Conservation (phyloP, 495 filamentous ascomycete species). For the Talaromyces liani region DNA sequence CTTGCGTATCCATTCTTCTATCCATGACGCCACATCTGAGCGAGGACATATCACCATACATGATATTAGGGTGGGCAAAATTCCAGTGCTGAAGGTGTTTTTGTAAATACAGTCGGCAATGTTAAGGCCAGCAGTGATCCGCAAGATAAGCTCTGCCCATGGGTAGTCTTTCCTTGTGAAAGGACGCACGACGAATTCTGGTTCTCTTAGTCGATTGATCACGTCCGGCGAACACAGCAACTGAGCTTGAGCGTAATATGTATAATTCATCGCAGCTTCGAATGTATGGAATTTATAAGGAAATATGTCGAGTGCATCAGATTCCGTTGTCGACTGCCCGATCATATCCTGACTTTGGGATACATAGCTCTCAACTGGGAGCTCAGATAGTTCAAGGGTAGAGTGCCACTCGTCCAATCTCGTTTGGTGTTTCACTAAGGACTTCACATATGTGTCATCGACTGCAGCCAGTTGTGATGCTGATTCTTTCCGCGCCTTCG, state of each 20-base stretch:
- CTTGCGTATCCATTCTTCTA: conserved; percentile 3
- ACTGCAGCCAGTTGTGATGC: background rate
- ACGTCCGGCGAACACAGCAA: conserved; percentile 1
- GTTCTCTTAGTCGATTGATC: background rate
- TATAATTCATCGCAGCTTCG: conserved; percentile 6
- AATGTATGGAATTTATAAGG: conserved; percentile 3
- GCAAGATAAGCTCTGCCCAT: conserved; percentile 6
- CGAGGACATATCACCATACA: conserved; percentile 3
- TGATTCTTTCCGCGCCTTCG: background rate
- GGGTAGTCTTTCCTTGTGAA: conserved; percentile 1
- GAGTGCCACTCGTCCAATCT: conserved; percentile 6
- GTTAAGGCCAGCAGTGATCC: background rate
- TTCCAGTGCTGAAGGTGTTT: conserved; percentile 2
- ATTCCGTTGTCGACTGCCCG: background rate
- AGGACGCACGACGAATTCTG: background rate
- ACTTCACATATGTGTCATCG: background rate
- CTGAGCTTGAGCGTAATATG: conserved; percentile 2
- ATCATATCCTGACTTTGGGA: background rate
- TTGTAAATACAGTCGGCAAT: conserved; percentile 5
- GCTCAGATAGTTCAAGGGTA: conserved; percentile 3
- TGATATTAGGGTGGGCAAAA: background rate
- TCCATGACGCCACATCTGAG: conserved; percentile 2
- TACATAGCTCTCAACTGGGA: conserved; percentile 7
- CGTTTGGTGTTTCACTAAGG: background rate
- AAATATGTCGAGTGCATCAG: conserved; percentile 1